Base-by-base conservation (phyloP, 1,139 yeast genomes). In the Kodamaea sp. region DNA sequence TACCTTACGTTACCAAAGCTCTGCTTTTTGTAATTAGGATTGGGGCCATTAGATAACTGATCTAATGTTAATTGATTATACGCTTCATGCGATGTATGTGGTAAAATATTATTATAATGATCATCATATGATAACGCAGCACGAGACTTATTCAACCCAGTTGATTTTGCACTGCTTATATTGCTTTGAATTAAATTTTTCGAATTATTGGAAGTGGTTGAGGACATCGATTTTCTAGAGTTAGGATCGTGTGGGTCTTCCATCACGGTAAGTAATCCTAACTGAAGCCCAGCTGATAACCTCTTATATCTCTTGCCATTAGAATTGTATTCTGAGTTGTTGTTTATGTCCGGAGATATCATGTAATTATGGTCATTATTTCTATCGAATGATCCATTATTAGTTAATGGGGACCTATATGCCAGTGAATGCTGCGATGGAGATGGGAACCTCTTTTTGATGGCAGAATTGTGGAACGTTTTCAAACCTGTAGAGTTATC, bases 231-330 rank as follows among this genome's bases (percentile, higher is more conserved):
- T n/a, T 29, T 20, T 15, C 30, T 2, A 8, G 26, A 15, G 20
- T 15, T 15, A 15, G 20, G 20, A 15, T 15, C 22, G 26, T 25
- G n/a, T 12, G 58, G 58, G 32, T 67, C 69, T 50, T 69, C 74
- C 40, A 67, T 52, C 1, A 70, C 75, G 1, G 75, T 69, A 25
- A 69, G 50, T 28, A 70, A 51, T 1, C 73, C 70, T n/a, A 70
- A 48, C 43, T 60, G 72, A 26, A 70, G 52, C 1, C 76, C 75
- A 2, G 66, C 57, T 2, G 74, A 67, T 29, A 59, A 48, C 27
- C 73, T 50, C 30, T 63, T 66, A 35, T 58, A 57, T 40, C 60
- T 57, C 49, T 57, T 60, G 3, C 58, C 62, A 24, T 47, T 40
- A 42, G 50, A 45, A 35, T 24, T 23, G 8, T 37, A 30, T 42